Base-by-base conservation (phyloP, 2,329 filamentous ascomycete species). In the Neopestalotiopsis rosae region DNA sequence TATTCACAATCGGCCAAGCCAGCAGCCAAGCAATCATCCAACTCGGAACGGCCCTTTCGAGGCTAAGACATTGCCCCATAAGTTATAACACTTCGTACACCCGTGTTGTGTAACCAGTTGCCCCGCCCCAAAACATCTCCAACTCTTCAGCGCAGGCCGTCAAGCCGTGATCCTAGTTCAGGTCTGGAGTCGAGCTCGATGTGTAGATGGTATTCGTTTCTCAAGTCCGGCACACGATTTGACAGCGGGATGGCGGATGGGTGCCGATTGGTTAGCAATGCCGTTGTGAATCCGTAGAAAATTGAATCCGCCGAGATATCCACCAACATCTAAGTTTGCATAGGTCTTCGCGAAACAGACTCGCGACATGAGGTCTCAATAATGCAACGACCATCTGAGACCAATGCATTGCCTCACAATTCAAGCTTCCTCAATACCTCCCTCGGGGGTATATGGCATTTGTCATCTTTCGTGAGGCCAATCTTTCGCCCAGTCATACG, bases 41-140 rank as follows among this genome's bases (percentile, higher is more conserved):
- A 17, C n/a, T 52, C 61, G 63, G 63, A 45, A 66, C 63, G 63
- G 63, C 45, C 49, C 63, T 32, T 57, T 57, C 14, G 49, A 58
- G 49, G 13, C 63, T 34, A 58, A 56, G n/a, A 49, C 20, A 57
- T 32, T 38, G 24, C 45, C 32, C 30, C 28, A 40, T 32, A 56
- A 58, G 14, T 7, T 57, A 34, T 42, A 57, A 45, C 42, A 24
- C 63, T 7, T 40, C 63, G 57, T 5, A 66, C 62, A 52, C 30
- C 14, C 57, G 57, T 61, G 30, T 34, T 38, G 28, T 38, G 32
- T 62, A 34, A 34, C 34, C 59, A 24, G 57, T 34, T 59, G 57
- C 24, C 57, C 57, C 24, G 30, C 57, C 24, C 57, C 20, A 59
- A 13, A 34, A 4, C 57, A 52, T 30, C 57, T 59, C 24, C 28